Evolutionary conservation across 2,329 filamentous ascomycete genomes (phyloP), one percentile per base, ranked within the genome.

Genomic region (Clonostachys rhizophaga): DNA sequence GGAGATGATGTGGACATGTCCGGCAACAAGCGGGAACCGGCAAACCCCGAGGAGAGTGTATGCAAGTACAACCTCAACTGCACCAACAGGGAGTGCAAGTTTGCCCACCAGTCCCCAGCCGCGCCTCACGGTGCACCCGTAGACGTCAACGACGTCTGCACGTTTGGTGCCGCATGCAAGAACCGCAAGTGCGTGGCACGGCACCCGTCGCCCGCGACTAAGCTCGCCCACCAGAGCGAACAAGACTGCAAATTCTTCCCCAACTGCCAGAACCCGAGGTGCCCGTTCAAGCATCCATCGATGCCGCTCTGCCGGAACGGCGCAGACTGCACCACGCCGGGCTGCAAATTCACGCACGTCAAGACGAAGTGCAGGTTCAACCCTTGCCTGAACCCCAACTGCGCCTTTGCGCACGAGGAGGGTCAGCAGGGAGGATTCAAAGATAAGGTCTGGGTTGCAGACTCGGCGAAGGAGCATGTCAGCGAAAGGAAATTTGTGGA

Each of bases 31-130:
- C 79, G 67, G 61, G 82, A 73, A 69, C 72, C 65, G 56, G 77
- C 61, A 36, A 81, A 75, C 58, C 71, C 74, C n/a, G 77, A 83
- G 6, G 81, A 88, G 43, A 87, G 76, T 13, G 74, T 92, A 51
- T 99, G 94, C 80, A 89, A 87, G 59, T 99, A 84, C 74, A 96
- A 97, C 69, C 74, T 94, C 46, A 76, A 81, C 52, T 99, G 94
- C 72, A 89, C 87, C 37, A 95, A 95, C 67, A 83, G 82, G 55
- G 89, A 95, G 51, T 99, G 94, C 71, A 87, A 86, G 54, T 99
- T 90, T 64, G 94, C 90, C 16, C 94, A 99, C 61, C 92, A 96
- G 69, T 96, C 91, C 14, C 91, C 94, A 3, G 91, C 88, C 3
- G 91, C 92, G 34, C 87, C 89, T 5, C 85, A 86, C 3, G 88